Evolutionary conservation across 1,139 yeast genomes (phyloP), one percentile per base, ranked within the genome.

Genomic region (Kurtzmaniella quercitrusa): DNA sequence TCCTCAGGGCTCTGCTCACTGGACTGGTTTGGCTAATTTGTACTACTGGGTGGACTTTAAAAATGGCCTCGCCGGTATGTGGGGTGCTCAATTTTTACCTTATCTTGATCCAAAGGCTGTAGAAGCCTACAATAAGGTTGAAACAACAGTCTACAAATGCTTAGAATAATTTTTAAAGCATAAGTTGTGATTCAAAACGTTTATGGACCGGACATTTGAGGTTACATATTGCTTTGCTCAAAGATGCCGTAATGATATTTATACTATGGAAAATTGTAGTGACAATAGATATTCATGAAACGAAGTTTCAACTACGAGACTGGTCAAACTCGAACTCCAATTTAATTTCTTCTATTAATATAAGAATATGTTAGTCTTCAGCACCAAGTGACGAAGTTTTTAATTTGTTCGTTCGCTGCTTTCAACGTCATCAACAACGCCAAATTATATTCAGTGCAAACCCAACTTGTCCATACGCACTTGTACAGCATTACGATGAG

Each of bases 401-500:
- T n/a, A n/a, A n/a, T n/a, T n/a, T n/a, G n/a, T n/a, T n/a, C n/a
- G n/a, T n/a, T n/a, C n/a, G n/a, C n/a, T n/a, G n/a, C n/a, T n/a
- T n/a, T n/a, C n/a, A n/a, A n/a, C n/a, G n/a, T n/a, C n/a, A n/a
- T n/a, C n/a, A n/a, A 11, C 26, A 22, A 22, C 7, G 11, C 11
- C 11, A 22, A 22, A 22, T 22, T 22, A 11, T 22, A 22, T 15
- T 47, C 51, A 62, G 26, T 62, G 49, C 45, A 72, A 65, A 14
- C 89, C 89, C 42, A 86, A 68, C 57, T 85, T 84, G 50, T 84
- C 88, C 86, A 91, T 82, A 72, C 98, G 82, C 37, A 93, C 84
- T 63, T 88, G 88, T 41, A 91, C 96, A 8, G 98, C 98, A 59
- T 89, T 87, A 65, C 97, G 81, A 71, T 93, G 98, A 11, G 93